Evolutionary conservation across 768 basidiomycete genomes (phyloP).

Genomic region (Phanerochaete sordida): DNA sequence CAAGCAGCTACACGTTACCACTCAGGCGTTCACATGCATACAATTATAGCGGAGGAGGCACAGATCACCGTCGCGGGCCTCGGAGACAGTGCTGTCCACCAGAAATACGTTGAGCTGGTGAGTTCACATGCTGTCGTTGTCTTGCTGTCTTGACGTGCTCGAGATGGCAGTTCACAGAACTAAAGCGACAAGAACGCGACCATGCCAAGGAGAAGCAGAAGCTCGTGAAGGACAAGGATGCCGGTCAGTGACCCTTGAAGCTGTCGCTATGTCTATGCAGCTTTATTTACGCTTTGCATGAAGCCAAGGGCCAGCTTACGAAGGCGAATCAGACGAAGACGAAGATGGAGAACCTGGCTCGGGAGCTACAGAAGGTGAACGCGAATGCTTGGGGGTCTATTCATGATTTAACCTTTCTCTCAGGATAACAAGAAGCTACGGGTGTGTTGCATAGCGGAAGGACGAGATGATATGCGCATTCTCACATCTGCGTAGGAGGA

Average conservation of each 20-base stretch:
- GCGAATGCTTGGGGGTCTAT: neutral
- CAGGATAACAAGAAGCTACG: slow-evolving; percentile 89
- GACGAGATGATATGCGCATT: slow-evolving; percentile 38
- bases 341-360: slow-evolving; percentile 86
- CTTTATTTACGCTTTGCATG: slow-evolving; percentile 13
- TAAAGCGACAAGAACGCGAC: slow-evolving; percentile 83
- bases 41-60: slow-evolving; percentile 73
- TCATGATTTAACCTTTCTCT: slow-evolving; percentile 17
- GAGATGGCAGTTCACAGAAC: slow-evolving; percentile 70
- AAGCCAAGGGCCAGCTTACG: slow-evolving; percentile 81
- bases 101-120: slow-evolving; percentile 88
- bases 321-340: slow-evolving; percentile 87
- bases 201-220: slow-evolving; percentile 93
- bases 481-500: slow-evolving; percentile 59
- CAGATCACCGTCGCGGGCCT: slow-evolving; percentile 81
- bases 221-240: slow-evolving; percentile 85
- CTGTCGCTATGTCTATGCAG: slow-evolving; percentile 8
- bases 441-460: slow-evolving; percentile 44
- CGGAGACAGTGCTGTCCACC: slow-evolving; percentile 78
- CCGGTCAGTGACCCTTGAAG: slow-evolving; percentile 45
- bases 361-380: slow-evolving; percentile 82
- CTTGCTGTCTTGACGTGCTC: neutral
- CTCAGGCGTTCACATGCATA: neutral
- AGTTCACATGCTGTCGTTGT: slow-evolving; percentile 23
- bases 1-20: neutral